phyloP scores from a whole-genome alignment of 495 filamentous ascomycete species.

The Aspergillus sparsus region DNA sequence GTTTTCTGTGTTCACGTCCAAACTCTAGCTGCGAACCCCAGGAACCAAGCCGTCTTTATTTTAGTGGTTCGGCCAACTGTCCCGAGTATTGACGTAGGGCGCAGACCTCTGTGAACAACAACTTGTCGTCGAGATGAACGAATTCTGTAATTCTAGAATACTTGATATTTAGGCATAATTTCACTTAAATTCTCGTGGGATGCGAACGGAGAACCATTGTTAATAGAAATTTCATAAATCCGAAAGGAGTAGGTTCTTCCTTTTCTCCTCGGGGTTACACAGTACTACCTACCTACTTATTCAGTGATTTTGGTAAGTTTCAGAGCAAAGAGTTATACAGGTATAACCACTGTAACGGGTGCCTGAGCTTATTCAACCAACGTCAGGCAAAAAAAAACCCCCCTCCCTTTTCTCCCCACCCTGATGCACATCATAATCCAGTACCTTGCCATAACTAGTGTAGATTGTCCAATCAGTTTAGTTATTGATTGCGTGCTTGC shows the following conservation, averaged over 20 bases:
- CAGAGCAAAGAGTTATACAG: no score
- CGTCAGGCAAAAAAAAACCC: background rate
- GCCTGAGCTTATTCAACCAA: no score
- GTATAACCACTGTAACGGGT: no score
- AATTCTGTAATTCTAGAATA: background rate
- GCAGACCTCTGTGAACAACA: background rate
- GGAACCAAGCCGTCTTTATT: slow-evolving; percentile 1
- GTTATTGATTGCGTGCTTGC: slow-evolving; percentile 12
- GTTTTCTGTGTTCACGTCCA: background rate
- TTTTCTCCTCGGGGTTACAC: no score
- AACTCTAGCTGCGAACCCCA: slow-evolving; percentile 6
- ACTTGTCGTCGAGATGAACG: background rate
- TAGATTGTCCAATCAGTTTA: slow-evolving; percentile 9
- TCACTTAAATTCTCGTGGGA: no score
- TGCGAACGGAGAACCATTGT: no score
- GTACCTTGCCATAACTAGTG: background rate
- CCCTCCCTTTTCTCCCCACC: background rate
- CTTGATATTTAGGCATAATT: no score
- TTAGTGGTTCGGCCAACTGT: slow-evolving; percentile 1
- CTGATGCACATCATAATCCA: background rate
- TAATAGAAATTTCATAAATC: no score
- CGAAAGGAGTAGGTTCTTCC: no score
- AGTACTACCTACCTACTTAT: no score
- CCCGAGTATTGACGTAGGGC: slow-evolving; percentile 7
- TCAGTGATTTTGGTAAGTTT: no score